Conservation (phyloP, 805 yeast species). For the Candida multigemmis region DNA sequence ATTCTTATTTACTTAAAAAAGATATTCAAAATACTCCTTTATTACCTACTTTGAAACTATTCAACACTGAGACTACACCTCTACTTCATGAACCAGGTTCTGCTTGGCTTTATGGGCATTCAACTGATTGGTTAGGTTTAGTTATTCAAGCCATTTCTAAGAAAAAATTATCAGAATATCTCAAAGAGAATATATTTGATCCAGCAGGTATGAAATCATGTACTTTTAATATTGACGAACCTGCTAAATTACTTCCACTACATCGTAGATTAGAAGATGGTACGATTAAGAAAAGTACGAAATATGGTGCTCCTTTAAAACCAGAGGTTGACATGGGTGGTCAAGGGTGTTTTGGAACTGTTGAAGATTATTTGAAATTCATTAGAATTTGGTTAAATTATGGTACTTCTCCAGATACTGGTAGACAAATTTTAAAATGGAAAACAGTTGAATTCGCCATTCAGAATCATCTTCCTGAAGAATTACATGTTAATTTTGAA, state of each 20-base stretch:
- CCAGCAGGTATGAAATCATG: constrained; percentile 24
- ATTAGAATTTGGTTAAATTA: constrained; percentile 30
- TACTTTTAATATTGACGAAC: constrained; percentile 11
- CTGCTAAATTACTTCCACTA: constrained; percentile 7
- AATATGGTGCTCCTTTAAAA: constrained; percentile 10
- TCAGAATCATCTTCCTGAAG: constrained; percentile 22
- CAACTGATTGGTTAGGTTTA: constrained; percentile 30
- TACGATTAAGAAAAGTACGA: constrained; percentile 4
- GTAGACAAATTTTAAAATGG: constrained; percentile 13
- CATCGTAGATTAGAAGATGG: constrained; percentile 10
- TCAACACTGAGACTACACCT: constrained; percentile 16
- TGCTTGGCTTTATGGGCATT: constrained; percentile 27
- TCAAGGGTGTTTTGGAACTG: constrained; percentile 31
- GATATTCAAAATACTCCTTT: constrained; percentile 9
- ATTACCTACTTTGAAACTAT: constrained; percentile 7
- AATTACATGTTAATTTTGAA: constrained; percentile 9
- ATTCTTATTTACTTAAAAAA: constrained; percentile 11
- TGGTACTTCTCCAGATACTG: constrained; percentile 30
- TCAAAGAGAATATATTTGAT: constrained; percentile 20
- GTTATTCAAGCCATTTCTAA: constrained; percentile 25
- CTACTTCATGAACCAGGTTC: constrained; percentile 29
- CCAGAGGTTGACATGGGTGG: constrained; percentile 32
- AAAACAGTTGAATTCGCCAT: constrained; percentile 23
- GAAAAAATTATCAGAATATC: constrained; percentile 18
- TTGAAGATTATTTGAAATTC: constrained; percentile 28